These are phyloP conservation scores for Linum trigynum DNA, from an alignment of 345 rosid genomes.

Conservation along the genomic window DNA sequence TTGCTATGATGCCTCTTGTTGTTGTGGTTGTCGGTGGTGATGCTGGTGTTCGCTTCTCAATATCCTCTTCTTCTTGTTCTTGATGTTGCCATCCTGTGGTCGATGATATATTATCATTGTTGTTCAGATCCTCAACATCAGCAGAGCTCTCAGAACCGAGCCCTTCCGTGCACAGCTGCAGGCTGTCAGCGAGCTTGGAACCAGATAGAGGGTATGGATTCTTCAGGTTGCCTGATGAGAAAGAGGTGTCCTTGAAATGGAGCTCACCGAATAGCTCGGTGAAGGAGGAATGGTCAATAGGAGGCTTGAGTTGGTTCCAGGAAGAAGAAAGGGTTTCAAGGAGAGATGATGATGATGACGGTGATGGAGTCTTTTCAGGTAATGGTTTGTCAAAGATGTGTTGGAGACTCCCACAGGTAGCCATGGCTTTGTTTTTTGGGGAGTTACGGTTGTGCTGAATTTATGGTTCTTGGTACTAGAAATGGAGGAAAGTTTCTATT, in stretches of 20 bases:
- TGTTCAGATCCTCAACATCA: constrained; percentile 38
- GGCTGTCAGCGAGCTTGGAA: constrained; percentile 33
- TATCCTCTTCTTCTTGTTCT: constrained; percentile 7
- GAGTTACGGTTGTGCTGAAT: no score
- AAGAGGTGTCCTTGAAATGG: constrained; percentile 43
- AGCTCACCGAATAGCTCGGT: constrained; percentile 71
- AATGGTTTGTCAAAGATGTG: constrained; percentile 51
- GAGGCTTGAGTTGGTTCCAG: constrained; percentile 52
- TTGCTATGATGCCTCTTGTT: background rate
- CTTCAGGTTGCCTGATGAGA: constrained; percentile 4
- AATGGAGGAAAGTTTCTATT: no score
- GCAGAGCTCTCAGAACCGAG: constrained; percentile 78
- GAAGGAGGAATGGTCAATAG: constrained; percentile 36
- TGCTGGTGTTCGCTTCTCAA: no score
- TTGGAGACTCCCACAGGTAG: constrained; percentile 60
- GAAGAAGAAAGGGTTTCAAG: constrained; percentile 46
- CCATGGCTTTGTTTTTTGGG: constrained; percentile 32
- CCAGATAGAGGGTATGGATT: constrained; percentile 10
- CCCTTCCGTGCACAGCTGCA: constrained; percentile 87
- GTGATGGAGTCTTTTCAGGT: constrained; percentile 25
- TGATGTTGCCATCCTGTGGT: constrained; percentile 19
- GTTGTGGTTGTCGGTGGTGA: no score
- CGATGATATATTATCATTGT: no score
- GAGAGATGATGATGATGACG: constrained; percentile 19
- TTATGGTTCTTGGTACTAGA: no score